Evolutionary conservation across 1,284 basidiomycete species (phyloP).

Genomic region (Takashimella tepidaria): DNA sequence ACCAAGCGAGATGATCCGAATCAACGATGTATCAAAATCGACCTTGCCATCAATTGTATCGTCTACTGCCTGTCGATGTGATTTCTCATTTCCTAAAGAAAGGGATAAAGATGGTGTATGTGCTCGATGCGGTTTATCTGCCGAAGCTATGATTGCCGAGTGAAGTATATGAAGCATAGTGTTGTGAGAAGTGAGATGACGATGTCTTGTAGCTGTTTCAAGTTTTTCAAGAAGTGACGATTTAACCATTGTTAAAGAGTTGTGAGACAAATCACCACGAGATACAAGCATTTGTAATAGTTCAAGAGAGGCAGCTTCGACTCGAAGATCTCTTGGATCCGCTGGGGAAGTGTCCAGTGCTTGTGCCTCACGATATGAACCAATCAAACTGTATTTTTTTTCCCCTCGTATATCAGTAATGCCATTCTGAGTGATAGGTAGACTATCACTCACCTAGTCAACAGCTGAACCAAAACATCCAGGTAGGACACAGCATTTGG

Average conservation of each 20-base stretch:
- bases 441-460: constrained; percentile 6
- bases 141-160: constrained; percentile 64
- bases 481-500: constrained; percentile 13
- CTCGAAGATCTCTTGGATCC: constrained; percentile 30
- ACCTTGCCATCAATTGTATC: constrained; percentile 6
- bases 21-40: constrained; percentile 52
- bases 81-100: constrained; percentile 9
- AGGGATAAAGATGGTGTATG: background rate
- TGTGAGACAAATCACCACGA: constrained; percentile 65
- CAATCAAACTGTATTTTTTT: background rate
- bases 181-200: constrained; percentile 76
- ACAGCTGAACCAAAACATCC: constrained; percentile 9
- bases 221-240: constrained; percentile 68
- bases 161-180: constrained; percentile 89
- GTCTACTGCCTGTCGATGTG: constrained; percentile 3
- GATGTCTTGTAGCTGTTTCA: constrained; percentile 64
- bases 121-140: constrained; percentile 12
- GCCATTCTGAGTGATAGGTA: background rate
- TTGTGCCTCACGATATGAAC: background rate
- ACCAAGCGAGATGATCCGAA: constrained; percentile 74
- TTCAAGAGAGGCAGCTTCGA: constrained; percentile 73
- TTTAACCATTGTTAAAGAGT: constrained; percentile 62
- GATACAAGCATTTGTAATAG: constrained; percentile 74
- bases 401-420: background rate
- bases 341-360: background rate